Base-by-base conservation (phyloP, 805 yeast species). In the Kodamaea lidongshanica region DNA sequence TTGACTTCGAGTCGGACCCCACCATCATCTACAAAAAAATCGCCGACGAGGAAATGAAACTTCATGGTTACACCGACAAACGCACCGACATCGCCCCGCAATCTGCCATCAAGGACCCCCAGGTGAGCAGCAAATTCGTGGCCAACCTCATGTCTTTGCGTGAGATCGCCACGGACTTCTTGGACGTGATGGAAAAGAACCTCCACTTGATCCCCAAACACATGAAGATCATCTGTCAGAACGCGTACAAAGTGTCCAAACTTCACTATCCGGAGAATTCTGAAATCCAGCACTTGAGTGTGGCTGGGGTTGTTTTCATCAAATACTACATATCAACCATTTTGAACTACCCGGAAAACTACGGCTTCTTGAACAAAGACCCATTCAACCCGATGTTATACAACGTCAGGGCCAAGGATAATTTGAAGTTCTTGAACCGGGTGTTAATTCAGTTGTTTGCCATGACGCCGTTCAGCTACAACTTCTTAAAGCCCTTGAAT, bases 1-100 rank as follows among this genome's bases (percentile, higher is more conserved):
- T 78, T 7, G 77, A 78, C 33, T 74, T 86, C 40, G 96, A 88
- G 48, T 75, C 88, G 33, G 84, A 87, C 50, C 97, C 97, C 2
- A 50, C 72, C 3, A 55, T 58, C 10, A 78, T 83, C 16, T 72
- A 72, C 47, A 45, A 51, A 16, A 46, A 42, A 3, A 38, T 77
- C n/a, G 45, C 57, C 12, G 60, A 59, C 9, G 50, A 46, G 18
- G 71, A 67, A 13, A 43, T 56, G 28, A 52, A 46, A 32, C 43
- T 58, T 2, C 39, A 52, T 21, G 67, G 68, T 1, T 35, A 57
- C 45, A 52, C 62, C 49, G 56, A 37, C 7, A 52, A 53, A 25
- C 52, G 65, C 34, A 45, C 60, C 3, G 48, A 29, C 4, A 34
- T 68, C 3, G 49, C 75, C 4, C 77, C 82, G 0, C 79, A 74